phyloP scores from a whole-genome alignment of 2,329 filamentous ascomycete species.

The Aphanoascus verrucosus region DNA sequence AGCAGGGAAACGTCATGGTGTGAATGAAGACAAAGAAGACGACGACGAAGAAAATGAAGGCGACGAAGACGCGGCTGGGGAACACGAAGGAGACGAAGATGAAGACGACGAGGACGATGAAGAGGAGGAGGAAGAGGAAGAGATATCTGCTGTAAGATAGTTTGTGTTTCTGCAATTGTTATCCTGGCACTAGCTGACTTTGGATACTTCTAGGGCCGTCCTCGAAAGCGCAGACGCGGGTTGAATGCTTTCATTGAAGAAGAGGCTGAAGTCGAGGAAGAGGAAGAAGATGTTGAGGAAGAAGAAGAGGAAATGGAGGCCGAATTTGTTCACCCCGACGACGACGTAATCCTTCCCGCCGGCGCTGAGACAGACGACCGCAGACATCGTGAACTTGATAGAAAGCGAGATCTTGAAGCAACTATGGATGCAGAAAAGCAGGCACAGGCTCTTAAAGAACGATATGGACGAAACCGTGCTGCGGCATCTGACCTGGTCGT shows the following conservation, averaged over 20 bases:
- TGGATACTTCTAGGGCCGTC: conserved; percentile 45
- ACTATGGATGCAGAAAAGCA: conserved; percentile 91
- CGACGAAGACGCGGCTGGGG: conserved; percentile 51
- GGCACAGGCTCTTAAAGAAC: conserved; percentile 72
- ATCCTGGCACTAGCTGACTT: conserved; percentile 13
- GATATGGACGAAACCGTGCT: conserved; percentile 70
- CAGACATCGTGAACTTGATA: conserved; percentile 86
- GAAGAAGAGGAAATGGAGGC: conserved; percentile 81
- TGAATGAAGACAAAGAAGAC: conserved; percentile 28
- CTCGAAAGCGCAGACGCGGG: conserved; percentile 65
- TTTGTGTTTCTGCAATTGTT: not conserved
- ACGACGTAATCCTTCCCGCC: conserved; percentile 63
- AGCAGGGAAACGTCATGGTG: conserved; percentile 25
- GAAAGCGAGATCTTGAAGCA: conserved; percentile 73
- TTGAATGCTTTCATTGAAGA: conserved; percentile 90
- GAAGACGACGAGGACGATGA: conserved; percentile 34
- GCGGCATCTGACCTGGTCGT: conserved; percentile 60
- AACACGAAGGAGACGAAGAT: conserved; percentile 38
- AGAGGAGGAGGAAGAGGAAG: conserved; percentile 48
- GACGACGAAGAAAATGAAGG: conserved; percentile 42
- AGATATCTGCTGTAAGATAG: conserved; percentile 45
- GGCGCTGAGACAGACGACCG: conserved; percentile 79
- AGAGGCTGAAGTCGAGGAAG: conserved; percentile 92
- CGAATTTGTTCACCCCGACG: conserved; percentile 83
- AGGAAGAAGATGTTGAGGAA: conserved; percentile 77